Evolutionary conservation across 768 basidiomycete species (phyloP).

Genomic region (Tricholoma matsutake): DNA sequence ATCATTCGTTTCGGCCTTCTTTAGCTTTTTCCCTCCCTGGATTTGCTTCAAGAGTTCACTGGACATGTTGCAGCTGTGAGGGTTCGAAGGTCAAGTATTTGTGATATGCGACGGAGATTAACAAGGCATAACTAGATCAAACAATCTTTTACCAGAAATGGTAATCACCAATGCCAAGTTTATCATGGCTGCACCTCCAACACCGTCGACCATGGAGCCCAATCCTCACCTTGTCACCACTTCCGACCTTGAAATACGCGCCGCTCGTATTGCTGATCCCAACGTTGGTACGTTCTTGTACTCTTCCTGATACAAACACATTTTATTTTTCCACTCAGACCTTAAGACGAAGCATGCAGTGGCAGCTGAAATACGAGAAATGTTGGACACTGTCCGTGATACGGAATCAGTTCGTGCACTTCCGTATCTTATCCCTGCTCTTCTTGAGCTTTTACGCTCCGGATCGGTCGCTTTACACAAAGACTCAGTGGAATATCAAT

Average conservation of each 20-base stretch:
- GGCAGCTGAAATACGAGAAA: constrained; percentile 78
- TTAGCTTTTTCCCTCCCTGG: constrained; percentile 77
- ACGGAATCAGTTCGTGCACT: constrained; percentile 67
- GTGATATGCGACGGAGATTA: neutral
- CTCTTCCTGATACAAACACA: constrained; percentile 3
- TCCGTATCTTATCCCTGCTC: constrained; percentile 67
- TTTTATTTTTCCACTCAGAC: constrained; percentile 39
- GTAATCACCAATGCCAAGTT: constrained; percentile 10
- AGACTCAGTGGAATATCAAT: constrained; percentile 70
- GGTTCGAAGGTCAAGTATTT: neutral
- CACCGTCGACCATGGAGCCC: constrained; percentile 30
- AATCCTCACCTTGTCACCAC: constrained; percentile 33
- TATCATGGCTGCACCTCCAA: constrained; percentile 28
- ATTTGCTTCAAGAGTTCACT: constrained; percentile 77
- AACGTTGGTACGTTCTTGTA: constrained; percentile 50
- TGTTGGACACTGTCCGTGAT: constrained; percentile 77
- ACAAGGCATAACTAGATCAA: constrained; percentile 2
- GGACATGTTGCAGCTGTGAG: constrained; percentile 46
- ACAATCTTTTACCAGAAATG: constrained; percentile 19
- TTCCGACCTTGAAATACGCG: constrained; percentile 67
- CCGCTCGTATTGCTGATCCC: constrained; percentile 72
- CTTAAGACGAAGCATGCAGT: constrained; percentile 65
- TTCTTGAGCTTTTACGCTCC: constrained; percentile 69
- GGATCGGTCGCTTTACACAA: constrained; percentile 66
- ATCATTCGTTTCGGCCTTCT: constrained; percentile 82